phyloP scores from a whole-genome alignment of 2,329 filamentous ascomycete genomes.

The Macroventuria anomochaeta region DNA sequence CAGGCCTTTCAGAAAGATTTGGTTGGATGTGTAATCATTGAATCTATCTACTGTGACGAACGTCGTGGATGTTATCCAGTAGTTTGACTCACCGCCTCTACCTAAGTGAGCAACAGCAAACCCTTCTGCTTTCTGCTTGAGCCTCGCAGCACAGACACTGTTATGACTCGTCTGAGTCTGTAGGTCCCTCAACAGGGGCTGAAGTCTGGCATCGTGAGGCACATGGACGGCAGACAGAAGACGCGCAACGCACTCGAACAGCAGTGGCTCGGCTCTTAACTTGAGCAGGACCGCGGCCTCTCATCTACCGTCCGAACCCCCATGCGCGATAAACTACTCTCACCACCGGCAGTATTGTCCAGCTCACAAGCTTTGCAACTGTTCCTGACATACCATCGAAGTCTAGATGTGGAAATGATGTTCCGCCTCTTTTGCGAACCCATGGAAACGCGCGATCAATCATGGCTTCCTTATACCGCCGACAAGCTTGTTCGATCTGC shows the following conservation, averaged over 20 bases:
- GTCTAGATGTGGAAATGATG: neutral
- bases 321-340: neutral
- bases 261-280: neutral
- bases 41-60: no score
- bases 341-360: neutral
- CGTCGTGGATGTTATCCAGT: no score
- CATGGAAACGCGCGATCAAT: neutral
- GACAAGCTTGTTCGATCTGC: neutral
- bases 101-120: neutral
- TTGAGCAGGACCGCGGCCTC: neutral
- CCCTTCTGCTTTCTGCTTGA: neutral
- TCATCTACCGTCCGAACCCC: neutral
- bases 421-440: neutral
- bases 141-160: neutral
- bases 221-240: neutral
- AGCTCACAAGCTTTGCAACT: neutral
- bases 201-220: neutral
- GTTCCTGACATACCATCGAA: neutral
- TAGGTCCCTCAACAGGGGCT: neutral
- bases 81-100: neutral
- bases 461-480: neutral
- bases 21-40: no score
- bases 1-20: neutral
- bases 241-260: neutral
- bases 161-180: neutral